Percentiles rank a stretch among this genome's conserved stretches.
phyloP scores from a whole-genome alignment of 2,329 filamentous ascomycete genomes.

The Colletotrichum liaoningense region DNA sequence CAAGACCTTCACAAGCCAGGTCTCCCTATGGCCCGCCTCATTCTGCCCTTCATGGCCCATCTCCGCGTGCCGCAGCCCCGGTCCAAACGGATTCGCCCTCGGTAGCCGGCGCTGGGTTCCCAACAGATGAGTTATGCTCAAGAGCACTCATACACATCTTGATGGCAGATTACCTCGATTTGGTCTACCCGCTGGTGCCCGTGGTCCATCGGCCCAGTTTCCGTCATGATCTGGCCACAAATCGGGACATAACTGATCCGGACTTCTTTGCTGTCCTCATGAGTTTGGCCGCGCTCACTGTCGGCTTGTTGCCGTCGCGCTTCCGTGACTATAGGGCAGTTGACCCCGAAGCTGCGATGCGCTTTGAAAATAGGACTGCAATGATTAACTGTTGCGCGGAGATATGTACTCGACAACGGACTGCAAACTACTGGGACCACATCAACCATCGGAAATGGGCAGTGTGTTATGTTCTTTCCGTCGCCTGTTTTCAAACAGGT shows the following conservation, averaged over 20 bases:
- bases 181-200: constrained; percentile 41
- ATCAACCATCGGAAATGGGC: constrained; percentile 49
- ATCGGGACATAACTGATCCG: constrained; percentile 39
- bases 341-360: constrained; percentile 35
- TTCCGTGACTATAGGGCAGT: constrained; percentile 41
- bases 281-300: constrained; percentile 40
- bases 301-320: constrained; percentile 42
- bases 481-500: constrained; percentile 48
- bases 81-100: constrained; percentile 4
- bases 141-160: constrained; percentile 38
- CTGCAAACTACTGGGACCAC: constrained; percentile 41
- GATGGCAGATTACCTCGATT: constrained; percentile 41
- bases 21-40: background rate
- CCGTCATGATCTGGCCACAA: constrained; percentile 37
- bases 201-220: constrained; percentile 42
- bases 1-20: background rate
- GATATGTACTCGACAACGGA: constrained; percentile 39
- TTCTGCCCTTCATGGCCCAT: background rate
- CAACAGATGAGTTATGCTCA: constrained; percentile 42
- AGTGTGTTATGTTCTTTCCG: constrained; percentile 45
- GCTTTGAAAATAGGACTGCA: constrained; percentile 40
- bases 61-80: background rate
- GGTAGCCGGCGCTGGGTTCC: constrained; percentile 13
- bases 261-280: constrained; percentile 42
- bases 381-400: constrained; percentile 43